These are phyloP conservation scores for Saksenaea oblongispora DNA, from an alignment of 371 early-diverging fungal species.

Conservation along the genomic window DNA sequence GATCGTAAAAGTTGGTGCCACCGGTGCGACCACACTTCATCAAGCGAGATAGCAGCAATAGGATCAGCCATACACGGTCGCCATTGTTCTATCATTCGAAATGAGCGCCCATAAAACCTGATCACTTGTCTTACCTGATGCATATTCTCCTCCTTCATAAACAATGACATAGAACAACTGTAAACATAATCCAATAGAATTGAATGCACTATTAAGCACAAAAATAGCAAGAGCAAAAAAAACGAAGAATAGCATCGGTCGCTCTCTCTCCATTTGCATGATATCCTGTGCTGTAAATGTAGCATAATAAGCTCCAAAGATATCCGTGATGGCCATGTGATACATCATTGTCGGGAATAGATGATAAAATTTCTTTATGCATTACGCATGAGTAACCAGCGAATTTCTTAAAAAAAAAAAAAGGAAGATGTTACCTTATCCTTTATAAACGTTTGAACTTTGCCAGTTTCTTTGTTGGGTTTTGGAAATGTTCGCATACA, in stretches of 20 bases:
- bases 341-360: conserved; percentile 19
- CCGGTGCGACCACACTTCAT: conserved; percentile 40
- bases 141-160: conserved; percentile 38
- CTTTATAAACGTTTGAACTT: conserved; percentile 22
- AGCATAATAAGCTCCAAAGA: conserved; percentile 24
- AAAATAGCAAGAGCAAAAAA: conserved; percentile 17
- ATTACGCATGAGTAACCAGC: background rate
- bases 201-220: conserved; percentile 30
- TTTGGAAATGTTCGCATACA: conserved; percentile 41
- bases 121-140: conserved; percentile 23
- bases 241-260: conserved; percentile 25
- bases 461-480: conserved; percentile 21
- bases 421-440: conserved; percentile 44
- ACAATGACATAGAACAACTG: conserved; percentile 33
- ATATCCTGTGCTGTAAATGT: conserved; percentile 29
- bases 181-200: conserved; percentile 24
- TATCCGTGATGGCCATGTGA: conserved; percentile 19
- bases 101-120: background rate
- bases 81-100: conserved; percentile 34
- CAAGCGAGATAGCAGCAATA: conserved; percentile 25
- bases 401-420: background rate
- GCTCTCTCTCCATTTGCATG: conserved; percentile 9
- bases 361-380: conserved; percentile 39
- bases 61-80: conserved; percentile 36
- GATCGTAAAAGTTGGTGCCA: conserved; percentile 45